A percentile compares a stretch with the other conserved stretches of the same genome.
These are phyloP conservation scores for Mortierella sp. DNA, from an alignment of 371 early-diverging fungal species.

Conservation along the genomic window DNA sequence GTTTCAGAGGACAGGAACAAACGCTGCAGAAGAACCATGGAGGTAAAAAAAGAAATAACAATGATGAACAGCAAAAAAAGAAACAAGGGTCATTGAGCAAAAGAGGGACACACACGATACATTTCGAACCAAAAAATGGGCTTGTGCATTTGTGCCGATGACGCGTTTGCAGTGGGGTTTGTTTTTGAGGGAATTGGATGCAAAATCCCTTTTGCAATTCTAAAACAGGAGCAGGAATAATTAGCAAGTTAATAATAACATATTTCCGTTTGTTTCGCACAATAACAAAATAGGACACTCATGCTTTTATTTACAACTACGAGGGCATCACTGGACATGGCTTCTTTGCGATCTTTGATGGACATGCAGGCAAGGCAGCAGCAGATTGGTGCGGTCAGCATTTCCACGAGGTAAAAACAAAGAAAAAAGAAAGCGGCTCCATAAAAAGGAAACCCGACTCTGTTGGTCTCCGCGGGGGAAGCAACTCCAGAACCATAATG, in stretches of 20 bases:
- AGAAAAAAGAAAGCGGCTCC: no score
- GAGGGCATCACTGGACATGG: conserved; percentile 83
- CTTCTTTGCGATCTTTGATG: conserved; percentile 97
- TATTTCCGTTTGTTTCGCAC: no score
- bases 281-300: conserved; percentile 91
- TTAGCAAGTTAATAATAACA: no score
- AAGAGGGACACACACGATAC: no score
- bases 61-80: no score
- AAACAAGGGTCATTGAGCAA: no score
- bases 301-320: conserved; percentile 85
- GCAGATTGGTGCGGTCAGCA: conserved; percentile 96
- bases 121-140: no score
- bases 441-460: neutral
- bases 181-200: no score
- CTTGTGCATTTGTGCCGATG: no score
- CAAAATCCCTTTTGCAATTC: no score
- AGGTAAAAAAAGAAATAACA: conserved; percentile 59
- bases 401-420: conserved; percentile 83
- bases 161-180: neutral
- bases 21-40: conserved; percentile 95
- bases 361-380: conserved; percentile 96
- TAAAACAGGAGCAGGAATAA: no score
- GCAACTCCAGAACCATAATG: no score
- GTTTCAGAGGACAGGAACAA: conserved; percentile 90
- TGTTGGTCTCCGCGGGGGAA: neutral